phyloP scores from a whole-genome alignment of 352 stramenopile genomes.

The Phytophthora rubi region DNA sequence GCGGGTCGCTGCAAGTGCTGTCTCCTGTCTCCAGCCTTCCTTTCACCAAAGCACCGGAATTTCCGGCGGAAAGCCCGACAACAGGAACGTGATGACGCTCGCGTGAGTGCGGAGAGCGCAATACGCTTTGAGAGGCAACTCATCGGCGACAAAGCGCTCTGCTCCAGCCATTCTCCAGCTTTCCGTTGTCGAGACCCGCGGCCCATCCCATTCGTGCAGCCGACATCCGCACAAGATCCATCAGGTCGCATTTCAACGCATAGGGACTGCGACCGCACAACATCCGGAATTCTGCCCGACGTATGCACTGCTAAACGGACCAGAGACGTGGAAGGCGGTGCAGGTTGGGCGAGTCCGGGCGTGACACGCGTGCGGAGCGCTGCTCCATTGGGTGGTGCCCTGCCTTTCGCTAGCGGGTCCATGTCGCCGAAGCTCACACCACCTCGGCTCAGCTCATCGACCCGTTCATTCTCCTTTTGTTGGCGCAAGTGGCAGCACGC shows the following conservation, averaged over 20 bases:
- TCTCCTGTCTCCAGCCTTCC: too few relatives aligned
- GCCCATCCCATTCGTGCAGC: conserved; percentile 7
- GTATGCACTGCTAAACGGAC: conserved; percentile 29
- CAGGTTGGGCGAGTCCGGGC: conserved; percentile 11
- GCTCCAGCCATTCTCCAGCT: conserved; percentile 11
- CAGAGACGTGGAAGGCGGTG: conserved; percentile 28
- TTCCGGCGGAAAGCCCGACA: too few relatives aligned
- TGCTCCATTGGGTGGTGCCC: conserved; percentile 28
- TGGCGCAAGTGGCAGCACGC: conserved; percentile 7
- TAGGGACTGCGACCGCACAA: conserved; percentile 22
- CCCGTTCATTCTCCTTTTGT: conserved; percentile 25
- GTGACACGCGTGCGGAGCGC: conserved; percentile 19
- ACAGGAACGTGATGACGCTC: background rate
- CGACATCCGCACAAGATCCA: conserved; percentile 24
- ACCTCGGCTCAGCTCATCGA: background rate
- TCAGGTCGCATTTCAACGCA: conserved; percentile 16
- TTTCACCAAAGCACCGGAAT: too few relatives aligned
- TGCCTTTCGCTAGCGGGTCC: conserved; percentile 29
- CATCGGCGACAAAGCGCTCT: conserved; percentile 1
- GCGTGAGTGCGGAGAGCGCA: background rate
- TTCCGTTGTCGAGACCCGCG: background rate
- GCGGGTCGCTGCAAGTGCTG: too few relatives aligned
- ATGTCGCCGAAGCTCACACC: conserved; percentile 18
- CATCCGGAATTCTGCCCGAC: conserved; percentile 26
- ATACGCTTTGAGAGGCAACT: background rate